Percentiles rank a stretch among this genome's conserved stretches.
These are phyloP conservation scores for Byssoonygena ceratinophila DNA, from an alignment of 2,329 filamentous ascomycete species.

Conservation along the genomic window DNA sequence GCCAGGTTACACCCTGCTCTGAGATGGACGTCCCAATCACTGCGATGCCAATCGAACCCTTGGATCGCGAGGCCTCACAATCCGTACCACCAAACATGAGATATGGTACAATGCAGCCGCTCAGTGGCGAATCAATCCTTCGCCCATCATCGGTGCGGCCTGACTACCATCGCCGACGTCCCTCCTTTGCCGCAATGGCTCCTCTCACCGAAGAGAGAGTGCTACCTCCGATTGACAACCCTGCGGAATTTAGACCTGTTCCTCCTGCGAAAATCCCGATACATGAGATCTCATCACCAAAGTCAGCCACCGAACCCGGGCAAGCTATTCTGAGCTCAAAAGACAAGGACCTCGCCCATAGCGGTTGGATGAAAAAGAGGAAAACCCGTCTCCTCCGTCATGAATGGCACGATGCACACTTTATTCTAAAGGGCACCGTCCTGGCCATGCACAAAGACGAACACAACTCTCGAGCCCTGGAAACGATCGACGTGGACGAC, in stretches of 20 bases:
- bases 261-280: background rate
- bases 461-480: slow-evolving; percentile 23
- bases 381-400: slow-evolving; percentile 80
- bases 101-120: slow-evolving; percentile 45
- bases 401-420: slow-evolving; percentile 89
- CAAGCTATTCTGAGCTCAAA: slow-evolving; percentile 23
- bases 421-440: slow-evolving; percentile 66
- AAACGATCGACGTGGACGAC: slow-evolving; percentile 32
- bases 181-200: slow-evolving; percentile 22
- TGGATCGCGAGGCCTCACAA: slow-evolving; percentile 70
- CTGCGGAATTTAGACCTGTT: slow-evolving; percentile 21
- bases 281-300: background rate
- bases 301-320: background rate
- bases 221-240: slow-evolving; percentile 26
- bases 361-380: slow-evolving; percentile 90
- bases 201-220: slow-evolving; percentile 23
- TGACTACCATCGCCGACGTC: slow-evolving; percentile 27
- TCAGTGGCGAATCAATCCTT: slow-evolving; percentile 35
- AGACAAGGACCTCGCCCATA: slow-evolving; percentile 51
- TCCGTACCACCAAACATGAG: slow-evolving; percentile 92
- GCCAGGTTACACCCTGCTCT: slow-evolving; percentile 61
- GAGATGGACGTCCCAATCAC: slow-evolving; percentile 83
- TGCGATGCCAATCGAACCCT: slow-evolving; percentile 56
- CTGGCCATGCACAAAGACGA: slow-evolving; percentile 37
- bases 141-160: slow-evolving; percentile 36